Base-by-base conservation (phyloP, 2,329 filamentous ascomycete genomes). In the Plenodomus lindquistii region DNA sequence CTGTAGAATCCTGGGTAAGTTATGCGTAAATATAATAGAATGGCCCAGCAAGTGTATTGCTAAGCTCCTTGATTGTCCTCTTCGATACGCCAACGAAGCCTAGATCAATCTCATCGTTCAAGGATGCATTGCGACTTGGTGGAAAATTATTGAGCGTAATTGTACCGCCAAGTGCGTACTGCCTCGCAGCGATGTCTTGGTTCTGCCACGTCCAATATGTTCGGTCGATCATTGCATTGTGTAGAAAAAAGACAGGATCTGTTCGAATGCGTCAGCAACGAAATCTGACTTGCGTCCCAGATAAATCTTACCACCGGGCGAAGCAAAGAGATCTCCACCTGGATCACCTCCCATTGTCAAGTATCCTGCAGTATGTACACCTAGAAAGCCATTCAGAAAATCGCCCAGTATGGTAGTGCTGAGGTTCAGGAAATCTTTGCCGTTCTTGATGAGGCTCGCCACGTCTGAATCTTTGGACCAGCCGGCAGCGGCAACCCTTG, bases 191-290 rank as follows among this genome's bases (percentile, higher is more conserved):
- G 31, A 70, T 55, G 40, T 79, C 71, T 39, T 73, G 62, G 48
- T 75, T 77, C 61, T 81, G 78, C 79, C 79, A 81, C 13, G 75
- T 77, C 75, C 75, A 79, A 66, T 72, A 81, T 2, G 72, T 59
- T 2, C 77, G 69, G 54, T 81, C 79, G 20, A 81, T 75, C 65
- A 74, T 73, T 2, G 70, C 70, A 48, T 80, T 78, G 52, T 80
- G 72, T 71, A 47, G 20, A n/a, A 45, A 45, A 16, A 45, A 40
- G 2, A 37, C 43, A 1, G 43, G 43, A 16, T 45, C 43, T 19
- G 42, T 31, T 31, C 27, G 15, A 11, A 6, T 24, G 22, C 11
- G 11, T 24, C 22, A 5, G 11, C 22, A 11, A 24, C 6, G 22
- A 24, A 24, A 24, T 24, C 6, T 24, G 11, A 24, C 5, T 5